Conservation (phyloP, 495 filamentous ascomycete species). For the Opeltia flavorubescens region DNA sequence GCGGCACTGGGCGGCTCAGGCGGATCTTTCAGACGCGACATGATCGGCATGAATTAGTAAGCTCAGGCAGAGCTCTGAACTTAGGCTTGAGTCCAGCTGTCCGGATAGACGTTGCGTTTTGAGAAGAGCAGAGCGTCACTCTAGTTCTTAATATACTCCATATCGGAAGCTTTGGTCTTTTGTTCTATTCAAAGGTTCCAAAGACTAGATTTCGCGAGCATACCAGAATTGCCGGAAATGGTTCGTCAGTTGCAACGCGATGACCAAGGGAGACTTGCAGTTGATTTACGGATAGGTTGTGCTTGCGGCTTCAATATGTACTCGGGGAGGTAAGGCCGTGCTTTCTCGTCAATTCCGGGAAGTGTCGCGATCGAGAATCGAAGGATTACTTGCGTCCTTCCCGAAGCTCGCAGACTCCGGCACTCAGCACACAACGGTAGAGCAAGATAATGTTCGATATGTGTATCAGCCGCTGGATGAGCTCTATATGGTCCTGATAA, state of each 20-base stretch:
- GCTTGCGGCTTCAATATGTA: constrained; percentile 97
- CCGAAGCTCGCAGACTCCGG: constrained; percentile 90
- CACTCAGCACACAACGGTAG: constrained; percentile 92
- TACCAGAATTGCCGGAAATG: constrained; percentile 2
- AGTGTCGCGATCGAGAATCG: constrained; percentile 88
- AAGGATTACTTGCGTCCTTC: constrained; percentile 90
- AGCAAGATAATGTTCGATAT: constrained; percentile 98
- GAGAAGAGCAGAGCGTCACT: too few species aligned
- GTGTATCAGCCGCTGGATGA: constrained; percentile 98
- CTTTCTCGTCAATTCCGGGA: constrained; percentile 93
- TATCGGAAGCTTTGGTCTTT: neutral
- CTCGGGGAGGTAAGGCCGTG: constrained; percentile 91
- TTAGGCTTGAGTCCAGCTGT: too few species aligned
- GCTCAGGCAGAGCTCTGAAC: too few species aligned
- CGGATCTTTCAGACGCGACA: too few species aligned
- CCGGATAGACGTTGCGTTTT: too few species aligned
- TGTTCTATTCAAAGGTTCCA: neutral
- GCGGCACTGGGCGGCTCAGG: too few species aligned
- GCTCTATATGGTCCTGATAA: constrained; percentile 98
- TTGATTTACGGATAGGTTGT: constrained; percentile 53
- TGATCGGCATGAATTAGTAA: too few species aligned
- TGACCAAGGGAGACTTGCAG: neutral
- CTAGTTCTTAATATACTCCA: too few species aligned
- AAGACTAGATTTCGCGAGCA: too few species aligned
- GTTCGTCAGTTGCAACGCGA: neutral